Base-by-base conservation (phyloP, 306 rosid species). In the Malus orientalis region DNA sequence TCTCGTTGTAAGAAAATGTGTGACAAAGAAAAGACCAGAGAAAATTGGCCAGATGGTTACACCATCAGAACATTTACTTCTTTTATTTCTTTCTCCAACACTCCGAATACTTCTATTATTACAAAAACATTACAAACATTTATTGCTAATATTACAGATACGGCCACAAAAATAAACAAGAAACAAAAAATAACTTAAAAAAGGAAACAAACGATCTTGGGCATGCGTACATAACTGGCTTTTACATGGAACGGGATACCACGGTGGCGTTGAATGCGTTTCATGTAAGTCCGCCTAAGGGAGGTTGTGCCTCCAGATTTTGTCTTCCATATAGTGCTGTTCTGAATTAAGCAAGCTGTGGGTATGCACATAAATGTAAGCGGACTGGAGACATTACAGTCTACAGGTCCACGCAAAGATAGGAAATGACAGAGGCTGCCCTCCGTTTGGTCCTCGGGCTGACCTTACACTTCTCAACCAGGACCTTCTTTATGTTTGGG, bases 391-490 rank as follows among this genome's bases (percentile, higher is more conserved):
- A 65, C 20, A 38, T 81, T 88, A 89, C 2, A 38, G 42, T 10
- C 42, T 38, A 38, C 11, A 95, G 91, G 74, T 95, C 97, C 70
- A 88, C 83, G 54, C 93, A 95, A 75, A 95, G 88, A 86, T 91
- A 95, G 71, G 98, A 83, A 20, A 95, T 88, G 60, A 92, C 81
- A 7, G 93, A 81, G 84, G 92, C 93, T 0, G 98, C 97, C 71
- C 96, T 87, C n/a, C 97, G 82, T 84, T 86, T 86, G 51, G 99
- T 92, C 77, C 99, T 84, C 71, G 84, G 83, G 79, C 98, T 95
- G 75, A 95, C 99, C 91, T 95, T 95, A 92, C 88, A 88, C 83
- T 92, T 89, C 91, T 95, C 99, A n/a, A 95, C 98, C 23, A 92
- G 87, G 53, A 95, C 88, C 83, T 92, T 95, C 85, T 88, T 95